Evolutionary conservation across 2,329 filamentous ascomycete species (phyloP).

Genomic region (Botrytis hyacinthi): DNA sequence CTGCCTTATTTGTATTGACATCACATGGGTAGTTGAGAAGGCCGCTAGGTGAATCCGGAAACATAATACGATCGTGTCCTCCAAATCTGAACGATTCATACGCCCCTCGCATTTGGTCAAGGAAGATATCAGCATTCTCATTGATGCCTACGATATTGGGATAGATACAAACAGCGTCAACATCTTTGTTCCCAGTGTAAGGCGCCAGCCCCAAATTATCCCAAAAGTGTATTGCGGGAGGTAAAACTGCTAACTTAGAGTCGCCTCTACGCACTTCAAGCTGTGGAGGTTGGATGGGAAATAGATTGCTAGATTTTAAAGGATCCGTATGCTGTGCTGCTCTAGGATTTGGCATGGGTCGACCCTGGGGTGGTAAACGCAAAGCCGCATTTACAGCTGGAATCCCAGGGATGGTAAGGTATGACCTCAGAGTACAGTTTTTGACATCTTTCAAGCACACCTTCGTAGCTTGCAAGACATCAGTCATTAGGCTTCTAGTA

Average conservation of each 20-base stretch:
- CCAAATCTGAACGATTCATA: conserved; percentile 77
- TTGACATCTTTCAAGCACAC: conserved; percentile 45
- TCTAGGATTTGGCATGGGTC: conserved; percentile 34
- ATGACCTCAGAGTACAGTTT: conserved; percentile 47
- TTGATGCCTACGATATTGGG: conserved; percentile 63
- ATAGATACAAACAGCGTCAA: conserved; percentile 68
- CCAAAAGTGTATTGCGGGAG: conserved; percentile 76
- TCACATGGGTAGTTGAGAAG: conserved; percentile 35
- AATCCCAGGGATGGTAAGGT: conserved; percentile 58
- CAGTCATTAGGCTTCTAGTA: conserved; percentile 41
- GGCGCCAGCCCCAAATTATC: conserved; percentile 75
- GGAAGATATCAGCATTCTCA: conserved; percentile 60
- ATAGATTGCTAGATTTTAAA: conserved; percentile 52
- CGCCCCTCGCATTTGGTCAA: conserved; percentile 64
- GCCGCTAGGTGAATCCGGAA: conserved; percentile 40
- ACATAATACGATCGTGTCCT: conserved; percentile 50
- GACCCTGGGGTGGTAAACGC: conserved; percentile 42
- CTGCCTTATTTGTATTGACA: conserved; percentile 21
- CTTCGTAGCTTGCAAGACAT: conserved; percentile 47
- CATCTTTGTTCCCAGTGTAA: conserved; percentile 66
- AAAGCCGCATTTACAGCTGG: conserved; percentile 52
- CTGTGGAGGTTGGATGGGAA: conserved; percentile 65
- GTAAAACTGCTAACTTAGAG: conserved; percentile 67
- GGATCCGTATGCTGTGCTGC: conserved; percentile 25
- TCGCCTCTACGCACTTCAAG: conserved; percentile 71